Base-by-base conservation (phyloP, 441 rosid genomes). In the Francoa sonchifolia region DNA sequence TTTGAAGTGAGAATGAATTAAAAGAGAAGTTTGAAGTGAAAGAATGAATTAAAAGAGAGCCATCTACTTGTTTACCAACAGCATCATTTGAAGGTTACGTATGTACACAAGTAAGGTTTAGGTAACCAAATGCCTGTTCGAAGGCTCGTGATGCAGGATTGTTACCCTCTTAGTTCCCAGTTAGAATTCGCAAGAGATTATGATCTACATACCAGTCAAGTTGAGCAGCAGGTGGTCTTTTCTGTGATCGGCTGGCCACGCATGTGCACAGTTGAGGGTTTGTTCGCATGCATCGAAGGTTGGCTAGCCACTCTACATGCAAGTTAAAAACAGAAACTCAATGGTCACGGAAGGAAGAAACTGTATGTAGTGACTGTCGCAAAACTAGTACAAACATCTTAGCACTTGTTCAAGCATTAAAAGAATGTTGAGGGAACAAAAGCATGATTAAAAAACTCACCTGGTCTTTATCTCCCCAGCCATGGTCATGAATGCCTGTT, bases 401-500 rank as follows among this genome's bases (percentile, higher is more conserved):
- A 25, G 8, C 28, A 25, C 5, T 5, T 5, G 1, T 25, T 25
- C 2, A 25, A 25, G 5, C 5, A 0, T 9, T 9, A 5, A 5
- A 25, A 5, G 5, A 6, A 5, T 5, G 28, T 5, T 25, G 33
- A 30, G 4, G 12, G 11, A 9, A 8, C 12, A 30, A 30, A 9
- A 14, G 12, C 3, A 30, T 9, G 1, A 30, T n/a, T n/a, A 8
- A 30, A 14, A 14, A 14, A 30, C 33, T 30, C 12, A 77, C 85
- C 73, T 70, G 15, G 73, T 73, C 72, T 77, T 77, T 29, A 77
- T 73, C 26, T 77, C 54, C 41, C 76, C 68, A 61, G 76, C 65
- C 85, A 77, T 77, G 23, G 85, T 76, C 85, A 77, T 77, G 61
- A 77, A 77, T 45, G 85, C 78, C 48, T 73, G 72, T 54, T 73